phyloP scores from a whole-genome alignment of 129 eudicot species.

The Helianthus tuberosus region DNA sequence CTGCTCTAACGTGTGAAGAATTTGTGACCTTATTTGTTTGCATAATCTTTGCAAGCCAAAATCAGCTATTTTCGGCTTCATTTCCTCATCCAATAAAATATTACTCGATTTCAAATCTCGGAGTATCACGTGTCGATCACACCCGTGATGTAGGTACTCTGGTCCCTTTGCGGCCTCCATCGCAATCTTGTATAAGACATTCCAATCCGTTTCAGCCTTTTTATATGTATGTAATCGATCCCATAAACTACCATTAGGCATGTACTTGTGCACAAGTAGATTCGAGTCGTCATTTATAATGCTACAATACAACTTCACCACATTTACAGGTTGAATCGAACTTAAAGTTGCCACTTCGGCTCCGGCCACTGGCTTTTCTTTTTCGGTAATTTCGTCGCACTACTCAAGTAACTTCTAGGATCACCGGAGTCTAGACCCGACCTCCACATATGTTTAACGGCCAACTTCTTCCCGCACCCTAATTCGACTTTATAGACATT shows the following conservation, averaged over 20 bases:
- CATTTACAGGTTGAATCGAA: constrained; percentile 66
- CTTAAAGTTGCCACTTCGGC: constrained; percentile 64
- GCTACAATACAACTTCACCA: constrained; percentile 70
- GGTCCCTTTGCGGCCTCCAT: constrained; percentile 64
- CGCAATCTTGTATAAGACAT: constrained; percentile 50
- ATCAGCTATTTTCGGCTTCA: constrained; percentile 71
- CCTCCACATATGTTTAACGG: constrained; percentile 70
- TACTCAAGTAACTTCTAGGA: constrained; percentile 27
- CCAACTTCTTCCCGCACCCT: constrained; percentile 51
- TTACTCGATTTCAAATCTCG: constrained; percentile 74
- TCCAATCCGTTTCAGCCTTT: constrained; percentile 51
- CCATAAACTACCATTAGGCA: constrained; percentile 76
- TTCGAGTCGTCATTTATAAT: constrained; percentile 61
- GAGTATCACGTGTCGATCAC: constrained; percentile 55
- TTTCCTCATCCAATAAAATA: constrained; percentile 59
- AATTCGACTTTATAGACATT: constrained; percentile 56
- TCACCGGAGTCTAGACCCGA: constrained; percentile 33
- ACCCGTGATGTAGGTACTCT: constrained; percentile 73
- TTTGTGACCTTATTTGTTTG: constrained; percentile 37
- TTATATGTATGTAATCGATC: constrained; percentile 50
- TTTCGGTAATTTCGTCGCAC: constrained; percentile 42
- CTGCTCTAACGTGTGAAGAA: constrained; percentile 49
- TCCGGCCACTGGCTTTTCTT: constrained; percentile 42
- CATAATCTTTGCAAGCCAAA: constrained; percentile 61
- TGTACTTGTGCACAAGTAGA: constrained; percentile 66